These are phyloP conservation scores for Candida glucosophila DNA, from an alignment of 1,139 yeast species.

Conservation along the genomic window DNA sequence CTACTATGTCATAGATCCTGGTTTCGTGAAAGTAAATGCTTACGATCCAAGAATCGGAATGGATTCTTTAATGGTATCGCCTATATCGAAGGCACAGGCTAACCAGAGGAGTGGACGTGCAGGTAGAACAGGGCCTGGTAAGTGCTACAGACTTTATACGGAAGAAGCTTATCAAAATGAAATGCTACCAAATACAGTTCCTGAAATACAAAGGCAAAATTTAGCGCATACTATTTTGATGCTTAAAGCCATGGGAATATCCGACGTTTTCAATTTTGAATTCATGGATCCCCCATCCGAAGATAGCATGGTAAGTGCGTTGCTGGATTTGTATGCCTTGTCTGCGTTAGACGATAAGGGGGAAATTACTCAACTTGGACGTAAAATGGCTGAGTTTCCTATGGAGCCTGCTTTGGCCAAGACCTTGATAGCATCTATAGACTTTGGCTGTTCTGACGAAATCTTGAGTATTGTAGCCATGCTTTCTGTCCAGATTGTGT, in stretches of 20 bases:
- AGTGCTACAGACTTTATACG: slow-evolving; percentile 68
- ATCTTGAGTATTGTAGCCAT: slow-evolving; percentile 80
- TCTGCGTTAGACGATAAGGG: slow-evolving; percentile 83
- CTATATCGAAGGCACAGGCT: slow-evolving; percentile 78
- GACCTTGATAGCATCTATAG: slow-evolving; percentile 67
- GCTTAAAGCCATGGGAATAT: slow-evolving; percentile 93
- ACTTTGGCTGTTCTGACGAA: slow-evolving; percentile 74
- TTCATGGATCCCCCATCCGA: slow-evolving; percentile 94
- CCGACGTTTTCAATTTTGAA: slow-evolving; percentile 70
- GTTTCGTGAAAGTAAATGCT: slow-evolving; percentile 70
- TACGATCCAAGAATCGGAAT: slow-evolving; percentile 70
- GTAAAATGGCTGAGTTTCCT: slow-evolving; percentile 86
- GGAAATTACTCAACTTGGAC: slow-evolving; percentile 62
- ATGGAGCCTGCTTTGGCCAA: slow-evolving; percentile 91
- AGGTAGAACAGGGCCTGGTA: slow-evolving; percentile 82
- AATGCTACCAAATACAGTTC: slow-evolving; percentile 77
- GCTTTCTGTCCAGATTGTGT: slow-evolving; percentile 82
- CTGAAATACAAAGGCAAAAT: slow-evolving; percentile 91
- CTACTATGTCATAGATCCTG: slow-evolving; percentile 70
- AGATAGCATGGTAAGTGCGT: slow-evolving; percentile 64
- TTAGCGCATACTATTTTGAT: slow-evolving; percentile 75
- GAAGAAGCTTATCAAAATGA: slow-evolving; percentile 61
- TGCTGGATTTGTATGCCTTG: slow-evolving; percentile 75
- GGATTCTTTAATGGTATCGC: slow-evolving; percentile 66
- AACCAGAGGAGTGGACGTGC: slow-evolving; percentile 80